Percentiles rank a stretch among this genome's conserved stretches.
phyloP scores from a whole-genome alignment of 495 filamentous ascomycete species.

The Glonium stellatum region DNA sequence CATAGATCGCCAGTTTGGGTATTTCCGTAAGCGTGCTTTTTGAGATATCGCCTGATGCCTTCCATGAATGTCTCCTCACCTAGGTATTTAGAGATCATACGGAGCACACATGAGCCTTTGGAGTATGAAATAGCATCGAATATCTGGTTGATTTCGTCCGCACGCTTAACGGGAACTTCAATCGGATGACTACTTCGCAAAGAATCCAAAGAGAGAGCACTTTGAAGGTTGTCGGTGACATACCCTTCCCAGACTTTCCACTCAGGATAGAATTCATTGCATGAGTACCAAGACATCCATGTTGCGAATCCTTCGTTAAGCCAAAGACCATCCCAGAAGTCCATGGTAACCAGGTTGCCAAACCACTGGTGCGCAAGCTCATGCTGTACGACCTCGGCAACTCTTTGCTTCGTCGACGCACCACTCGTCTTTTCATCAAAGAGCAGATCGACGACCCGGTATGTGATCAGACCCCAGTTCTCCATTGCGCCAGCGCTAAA shows the following conservation, averaged over 20 bases:
- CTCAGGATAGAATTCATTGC: conserved; percentile 85
- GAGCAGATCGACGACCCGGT: conserved; percentile 84
- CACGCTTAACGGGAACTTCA: conserved; percentile 90
- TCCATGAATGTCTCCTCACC: conserved; percentile 92
- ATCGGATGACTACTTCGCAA: conserved; percentile 93
- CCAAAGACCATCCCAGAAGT: conserved; percentile 99
- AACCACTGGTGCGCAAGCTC: conserved; percentile 99
- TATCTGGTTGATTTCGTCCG: conserved; percentile 96
- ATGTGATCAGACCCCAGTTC: conserved; percentile 97
- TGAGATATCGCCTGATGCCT: conserved; percentile 84
- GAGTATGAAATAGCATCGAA: conserved; percentile 98
- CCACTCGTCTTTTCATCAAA: conserved; percentile 87
- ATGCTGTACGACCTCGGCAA: conserved; percentile 93
- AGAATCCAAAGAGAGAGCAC: conserved; percentile 80
- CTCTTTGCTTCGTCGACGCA: conserved; percentile 85
- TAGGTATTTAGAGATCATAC: conserved; percentile 95
- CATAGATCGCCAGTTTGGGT: conserved; percentile 84
- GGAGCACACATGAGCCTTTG: conserved; percentile 90
- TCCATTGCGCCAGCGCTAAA: conserved; percentile 96
- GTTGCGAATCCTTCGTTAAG: conserved; percentile 98
- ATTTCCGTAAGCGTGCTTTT: conserved; percentile 87
- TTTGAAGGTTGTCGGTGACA: conserved; percentile 83
- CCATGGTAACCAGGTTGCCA: conserved; percentile 97
- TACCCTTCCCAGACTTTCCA: conserved; percentile 99
- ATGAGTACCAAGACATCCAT: conserved; percentile 70